phyloP scores from a whole-genome alignment of 2,329 filamentous ascomycete genomes.

The Cadophora luteo-olivacea region DNA sequence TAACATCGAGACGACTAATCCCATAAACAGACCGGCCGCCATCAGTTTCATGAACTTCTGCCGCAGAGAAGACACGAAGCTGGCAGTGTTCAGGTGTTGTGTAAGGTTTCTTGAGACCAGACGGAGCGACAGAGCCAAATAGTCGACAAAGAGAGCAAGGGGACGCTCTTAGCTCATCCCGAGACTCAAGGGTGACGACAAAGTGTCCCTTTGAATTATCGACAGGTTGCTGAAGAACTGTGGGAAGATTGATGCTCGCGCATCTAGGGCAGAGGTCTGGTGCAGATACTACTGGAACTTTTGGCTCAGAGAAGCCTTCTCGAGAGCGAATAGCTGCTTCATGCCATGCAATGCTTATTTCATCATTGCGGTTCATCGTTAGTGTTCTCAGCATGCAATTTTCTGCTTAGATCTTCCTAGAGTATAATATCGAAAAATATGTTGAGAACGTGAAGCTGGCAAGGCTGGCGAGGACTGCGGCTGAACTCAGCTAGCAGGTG shows the following conservation, averaged over 20 bases:
- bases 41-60: not conserved
- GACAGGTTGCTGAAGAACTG: not conserved
- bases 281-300: not conserved
- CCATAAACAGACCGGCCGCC: not conserved
- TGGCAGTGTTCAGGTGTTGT: not conserved
- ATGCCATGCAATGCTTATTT: not conserved
- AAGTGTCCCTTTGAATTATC: not conserved
- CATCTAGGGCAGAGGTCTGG: not conserved
- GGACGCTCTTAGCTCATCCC: not conserved
- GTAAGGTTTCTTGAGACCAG: not conserved
- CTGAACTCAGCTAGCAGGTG: not conserved
- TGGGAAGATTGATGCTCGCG: not conserved
- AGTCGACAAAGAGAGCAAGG: not conserved
- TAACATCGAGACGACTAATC: not conserved
- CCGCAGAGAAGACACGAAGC: not conserved
- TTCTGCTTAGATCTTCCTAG: no score
- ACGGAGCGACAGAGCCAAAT: not conserved
- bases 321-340: not conserved
- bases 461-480: not conserved
- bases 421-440: not conserved
- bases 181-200: not conserved
- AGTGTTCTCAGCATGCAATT: not conserved
- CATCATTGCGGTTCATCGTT: not conserved
- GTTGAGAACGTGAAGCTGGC: not conserved
- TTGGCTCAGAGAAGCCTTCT: not conserved